Base-by-base conservation (phyloP, 257 asterid genomes). In the Misopates orontium region DNA sequence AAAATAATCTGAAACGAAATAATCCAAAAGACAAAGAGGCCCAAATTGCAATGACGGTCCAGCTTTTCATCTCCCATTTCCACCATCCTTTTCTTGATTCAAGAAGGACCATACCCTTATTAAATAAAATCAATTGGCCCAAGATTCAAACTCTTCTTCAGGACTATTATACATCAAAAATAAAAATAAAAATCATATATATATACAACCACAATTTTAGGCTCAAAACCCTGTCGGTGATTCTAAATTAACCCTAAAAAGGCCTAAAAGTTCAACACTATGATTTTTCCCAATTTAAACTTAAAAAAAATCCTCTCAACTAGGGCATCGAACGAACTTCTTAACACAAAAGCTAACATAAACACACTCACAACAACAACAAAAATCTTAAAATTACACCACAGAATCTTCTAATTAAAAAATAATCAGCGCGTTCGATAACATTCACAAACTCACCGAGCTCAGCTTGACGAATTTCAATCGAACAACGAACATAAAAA, bases 381-480 rank as follows among this genome's bases (percentile, higher is more conserved):
- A 48, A 45, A 11, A 1, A 67, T 40, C 31, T 31, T 24, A 18
- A 24, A n/a, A n/a, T 28, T 7, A 71, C 58, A 28, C 17, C 2
- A 18, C 44, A 18, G 40, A n/a, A n/a, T 21, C 47, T 17, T 36
- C 57, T 68, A 73, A 25, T 25, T 10, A 17, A 60, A 57, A 3
- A 25, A 21, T n/a, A 63, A 20, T 16, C 28, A 23, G 19, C 28
- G 24, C 48, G 17, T 36, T 19, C 32, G 17, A 3, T 19, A 62
- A 48, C 28, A 53, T 18, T 49, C 66, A 66, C 21, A 60, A 41
- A 57, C 77, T 69, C 53, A 75, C 83, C 45, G 52, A 49, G 56
- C 71, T 70, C 71, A 75, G 79, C 81, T 75, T 49, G 42, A 36
- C 42, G 42, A 36, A 36, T 36, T 36, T 36, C 42, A 36, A 36